A percentile compares a stretch with the other conserved stretches of the same genome.
These are phyloP conservation scores for Aspergillus coremiiformis DNA, from an alignment of 495 filamentous ascomycete genomes.

Conservation along the genomic window DNA sequence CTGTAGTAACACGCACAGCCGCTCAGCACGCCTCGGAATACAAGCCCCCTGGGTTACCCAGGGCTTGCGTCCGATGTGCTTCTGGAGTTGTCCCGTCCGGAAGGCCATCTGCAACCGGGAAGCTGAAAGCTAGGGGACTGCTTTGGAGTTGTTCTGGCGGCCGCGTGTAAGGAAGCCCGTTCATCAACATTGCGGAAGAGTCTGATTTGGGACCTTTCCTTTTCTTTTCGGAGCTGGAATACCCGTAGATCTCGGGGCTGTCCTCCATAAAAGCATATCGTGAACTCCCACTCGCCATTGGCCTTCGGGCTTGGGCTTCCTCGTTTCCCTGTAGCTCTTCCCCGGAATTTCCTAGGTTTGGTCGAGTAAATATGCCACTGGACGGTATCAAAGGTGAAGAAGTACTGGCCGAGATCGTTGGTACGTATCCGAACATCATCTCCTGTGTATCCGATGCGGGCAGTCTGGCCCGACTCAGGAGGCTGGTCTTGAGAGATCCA, in stretches of 20 bases:
- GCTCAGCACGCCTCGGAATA: conserved; percentile 1
- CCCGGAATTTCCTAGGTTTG: conserved; percentile 16
- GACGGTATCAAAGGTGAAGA: conserved; percentile 7
- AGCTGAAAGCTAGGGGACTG: background rate
- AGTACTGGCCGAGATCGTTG: conserved; percentile 18
- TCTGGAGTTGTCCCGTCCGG: conserved; percentile 15
- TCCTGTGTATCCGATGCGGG: conserved; percentile 18
- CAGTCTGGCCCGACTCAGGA: conserved; percentile 15
- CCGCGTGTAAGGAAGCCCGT: conserved; percentile 33
- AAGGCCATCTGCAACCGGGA: conserved; percentile 14
- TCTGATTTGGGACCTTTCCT: conserved; percentile 13
- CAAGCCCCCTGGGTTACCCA: conserved; percentile 22
- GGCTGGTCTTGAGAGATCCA: conserved; percentile 14
- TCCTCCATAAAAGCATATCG: conserved; percentile 22
- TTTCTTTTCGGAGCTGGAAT: conserved; percentile 26
- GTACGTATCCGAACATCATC: conserved; percentile 25
- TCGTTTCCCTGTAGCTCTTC: conserved; percentile 17
- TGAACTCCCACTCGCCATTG: conserved; percentile 17
- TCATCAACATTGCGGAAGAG: conserved; percentile 24
- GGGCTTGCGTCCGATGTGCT: conserved; percentile 19
- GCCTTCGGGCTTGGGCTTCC: conserved; percentile 12
- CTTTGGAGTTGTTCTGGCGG: conserved; percentile 4
- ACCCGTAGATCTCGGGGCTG: conserved; percentile 28
- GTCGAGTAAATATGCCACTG: conserved; percentile 12
- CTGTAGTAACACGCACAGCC: background rate